Percentiles rank a stretch among this genome's conserved stretches.
These are phyloP conservation scores for Mycena vulgaris DNA, from an alignment of 768 basidiomycete species.

Conservation along the genomic window DNA sequence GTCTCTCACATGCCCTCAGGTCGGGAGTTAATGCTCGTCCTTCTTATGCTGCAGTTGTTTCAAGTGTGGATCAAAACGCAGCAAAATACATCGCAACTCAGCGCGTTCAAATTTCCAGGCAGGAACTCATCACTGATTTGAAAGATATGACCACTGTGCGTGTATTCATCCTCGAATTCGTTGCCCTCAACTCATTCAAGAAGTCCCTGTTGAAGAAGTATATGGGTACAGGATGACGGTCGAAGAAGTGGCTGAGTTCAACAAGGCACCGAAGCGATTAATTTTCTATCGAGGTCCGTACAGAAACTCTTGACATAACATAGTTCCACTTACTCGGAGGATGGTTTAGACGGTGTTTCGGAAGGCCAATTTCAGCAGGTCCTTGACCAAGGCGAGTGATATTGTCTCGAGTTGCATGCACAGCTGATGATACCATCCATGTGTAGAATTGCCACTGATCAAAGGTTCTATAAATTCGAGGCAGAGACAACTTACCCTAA, in stretches of 20 bases:
- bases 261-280: slow-evolving; percentile 72
- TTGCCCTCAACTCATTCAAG: slow-evolving; percentile 67
- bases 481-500: too few species aligned
- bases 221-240: slow-evolving; percentile 65
- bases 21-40: slow-evolving; percentile 83
- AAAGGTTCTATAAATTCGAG: too few species aligned
- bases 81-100: slow-evolving; percentile 82
- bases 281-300: slow-evolving; percentile 81
- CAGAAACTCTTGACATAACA: slow-evolving; percentile 13
- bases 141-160: slow-evolving; percentile 70
- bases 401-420: background rate
- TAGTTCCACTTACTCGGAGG: slow-evolving; percentile 41
- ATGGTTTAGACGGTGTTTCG: slow-evolving; percentile 63
- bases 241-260: slow-evolving; percentile 64
- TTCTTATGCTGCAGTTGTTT: slow-evolving; percentile 86
- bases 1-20: slow-evolving; percentile 74
- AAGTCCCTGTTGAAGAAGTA: slow-evolving; percentile 70
- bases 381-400: slow-evolving; percentile 65
- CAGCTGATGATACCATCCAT: too few species aligned
- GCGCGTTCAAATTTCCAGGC: slow-evolving; percentile 70
- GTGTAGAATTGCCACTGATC: slow-evolving; percentile 73
- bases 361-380: slow-evolving; percentile 70
- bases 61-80: slow-evolving; percentile 80
- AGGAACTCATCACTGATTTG: slow-evolving; percentile 87
- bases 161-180: slow-evolving; percentile 53